These are phyloP conservation scores for Violaceomyces palustris DNA, from an alignment of 1,284 basidiomycete genomes.

Conservation along the genomic window DNA sequence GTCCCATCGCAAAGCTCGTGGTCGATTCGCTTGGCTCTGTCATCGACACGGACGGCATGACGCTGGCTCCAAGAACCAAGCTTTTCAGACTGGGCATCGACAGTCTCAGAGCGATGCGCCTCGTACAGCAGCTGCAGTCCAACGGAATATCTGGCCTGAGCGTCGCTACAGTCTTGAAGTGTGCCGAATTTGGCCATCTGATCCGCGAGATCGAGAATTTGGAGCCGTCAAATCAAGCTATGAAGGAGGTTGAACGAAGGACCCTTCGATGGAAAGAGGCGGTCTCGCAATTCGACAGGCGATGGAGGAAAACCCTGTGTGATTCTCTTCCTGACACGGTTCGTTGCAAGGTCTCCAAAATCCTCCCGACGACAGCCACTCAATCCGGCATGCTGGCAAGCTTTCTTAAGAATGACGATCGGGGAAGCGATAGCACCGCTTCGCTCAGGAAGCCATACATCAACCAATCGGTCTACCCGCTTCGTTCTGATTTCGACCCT, in stretches of 20 bases:
- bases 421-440: background rate
- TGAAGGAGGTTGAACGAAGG: too few relatives aligned
- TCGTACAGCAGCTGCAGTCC: conserved; percentile 8
- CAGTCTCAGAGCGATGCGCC: conserved; percentile 10
- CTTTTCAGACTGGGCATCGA: conserved; percentile 6
- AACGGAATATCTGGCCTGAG: too few relatives aligned
- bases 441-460: background rate
- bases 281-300: too few relatives aligned
- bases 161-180: too few relatives aligned
- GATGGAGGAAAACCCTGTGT: too few relatives aligned
- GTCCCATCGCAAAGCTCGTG: background rate
- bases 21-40: background rate
- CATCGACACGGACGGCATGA: background rate
- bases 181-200: too few relatives aligned
- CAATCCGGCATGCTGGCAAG: conserved; percentile 14
- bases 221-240: too few relatives aligned
- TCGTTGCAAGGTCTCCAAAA: background rate
- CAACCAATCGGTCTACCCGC: background rate
- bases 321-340: too few relatives aligned
- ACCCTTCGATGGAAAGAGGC: too few relatives aligned
- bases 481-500: background rate
- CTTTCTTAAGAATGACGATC: conserved; percentile 8
- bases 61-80: background rate
- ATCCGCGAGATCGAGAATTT: too few relatives aligned
- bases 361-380: conserved; percentile 10